Evolutionary conservation across 1,139 yeast genomes (phyloP).

Genomic region (Saccharomyces hybrid): DNA sequence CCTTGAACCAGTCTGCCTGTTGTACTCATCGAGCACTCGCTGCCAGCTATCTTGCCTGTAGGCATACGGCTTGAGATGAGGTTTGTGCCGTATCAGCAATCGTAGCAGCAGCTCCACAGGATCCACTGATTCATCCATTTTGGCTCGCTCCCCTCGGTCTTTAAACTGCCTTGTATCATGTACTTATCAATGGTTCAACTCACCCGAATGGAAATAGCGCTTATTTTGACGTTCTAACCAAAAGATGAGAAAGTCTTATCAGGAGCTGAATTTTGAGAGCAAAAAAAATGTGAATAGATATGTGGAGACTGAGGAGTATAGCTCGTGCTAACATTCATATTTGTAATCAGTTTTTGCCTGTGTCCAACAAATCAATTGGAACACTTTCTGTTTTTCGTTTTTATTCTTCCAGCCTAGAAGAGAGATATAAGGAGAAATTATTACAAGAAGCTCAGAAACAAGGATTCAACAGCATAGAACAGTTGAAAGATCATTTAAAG

Average conservation of each 20-base stretch:
- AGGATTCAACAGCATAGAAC: constrained; percentile 43
- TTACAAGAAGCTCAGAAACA: constrained; percentile 41
- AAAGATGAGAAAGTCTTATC: neutral
- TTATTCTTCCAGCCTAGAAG: constrained; percentile 15
- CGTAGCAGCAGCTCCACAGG: constrained; percentile 13
- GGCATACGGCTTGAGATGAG: constrained; percentile 26
- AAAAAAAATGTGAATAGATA: neutral
- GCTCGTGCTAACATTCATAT: neutral
- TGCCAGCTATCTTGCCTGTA: constrained; percentile 26
- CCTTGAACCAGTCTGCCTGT: constrained; percentile 16
- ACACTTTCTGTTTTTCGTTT: constrained; percentile 3
- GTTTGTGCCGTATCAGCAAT: constrained; percentile 22
- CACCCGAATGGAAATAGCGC: neutral
- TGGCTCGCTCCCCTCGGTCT: constrained; percentile 1
- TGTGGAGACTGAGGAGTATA: neutral
- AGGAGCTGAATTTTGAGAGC: neutral
- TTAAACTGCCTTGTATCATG: neutral
- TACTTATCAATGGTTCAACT: neutral
- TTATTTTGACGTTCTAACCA: neutral
- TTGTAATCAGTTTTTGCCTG: neutral
- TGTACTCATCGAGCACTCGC: constrained; percentile 22
- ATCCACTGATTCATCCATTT: constrained; percentile 1
- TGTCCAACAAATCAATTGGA: constrained; percentile 3
- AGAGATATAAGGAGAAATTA: constrained; percentile 38
- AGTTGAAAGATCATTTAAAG: constrained; percentile 55